Evolutionary conservation across 768 basidiomycete genomes (phyloP).

Genomic region (Psilocybe subaeruginosa): DNA sequence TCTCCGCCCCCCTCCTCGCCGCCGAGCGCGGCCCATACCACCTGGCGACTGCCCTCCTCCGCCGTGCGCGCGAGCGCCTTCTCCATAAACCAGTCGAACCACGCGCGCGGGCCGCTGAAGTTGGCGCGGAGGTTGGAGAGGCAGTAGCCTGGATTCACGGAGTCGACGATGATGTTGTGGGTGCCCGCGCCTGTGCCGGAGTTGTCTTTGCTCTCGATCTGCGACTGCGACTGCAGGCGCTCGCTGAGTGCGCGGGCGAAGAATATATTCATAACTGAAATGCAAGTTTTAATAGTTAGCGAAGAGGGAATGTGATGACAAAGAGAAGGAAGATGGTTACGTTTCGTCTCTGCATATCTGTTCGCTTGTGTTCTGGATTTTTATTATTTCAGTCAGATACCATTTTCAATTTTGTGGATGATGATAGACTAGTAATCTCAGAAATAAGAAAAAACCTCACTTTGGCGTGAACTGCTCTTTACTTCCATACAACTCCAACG

Average conservation of each 20-base stretch:
- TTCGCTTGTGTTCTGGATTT: conserved; percentile 3
- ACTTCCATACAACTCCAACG: conserved; percentile 33
- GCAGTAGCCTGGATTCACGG: conserved; percentile 50
- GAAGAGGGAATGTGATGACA: not conserved
- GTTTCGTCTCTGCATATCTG: conserved; percentile 11
- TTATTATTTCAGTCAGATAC: not conserved
- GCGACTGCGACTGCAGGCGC: conserved; percentile 20
- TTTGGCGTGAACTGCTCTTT: conserved; percentile 29
- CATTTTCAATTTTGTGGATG: too few relatives aligned
- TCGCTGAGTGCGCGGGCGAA: conserved; percentile 41
- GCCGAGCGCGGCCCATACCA: conserved; percentile 36
- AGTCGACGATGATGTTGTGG: conserved; percentile 34
- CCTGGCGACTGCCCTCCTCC: conserved; percentile 39
- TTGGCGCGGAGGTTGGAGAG: conserved; percentile 34
- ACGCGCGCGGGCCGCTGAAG: conserved; percentile 17
- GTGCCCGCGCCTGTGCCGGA: not conserved
- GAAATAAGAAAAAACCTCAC: conserved; percentile 12
- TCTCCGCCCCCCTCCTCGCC: conserved; percentile 10
- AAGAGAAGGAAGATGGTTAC: not conserved
- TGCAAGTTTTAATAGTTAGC: not conserved
- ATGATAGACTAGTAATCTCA: too few relatives aligned
- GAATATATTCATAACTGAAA: conserved; percentile 43
- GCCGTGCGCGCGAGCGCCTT: conserved; percentile 36
- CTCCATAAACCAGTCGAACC: conserved; percentile 31
- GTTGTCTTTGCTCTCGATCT: too few relatives aligned